phyloP scores from a whole-genome alignment of 106 monocot species.

The Dendrobium officinale region DNA sequence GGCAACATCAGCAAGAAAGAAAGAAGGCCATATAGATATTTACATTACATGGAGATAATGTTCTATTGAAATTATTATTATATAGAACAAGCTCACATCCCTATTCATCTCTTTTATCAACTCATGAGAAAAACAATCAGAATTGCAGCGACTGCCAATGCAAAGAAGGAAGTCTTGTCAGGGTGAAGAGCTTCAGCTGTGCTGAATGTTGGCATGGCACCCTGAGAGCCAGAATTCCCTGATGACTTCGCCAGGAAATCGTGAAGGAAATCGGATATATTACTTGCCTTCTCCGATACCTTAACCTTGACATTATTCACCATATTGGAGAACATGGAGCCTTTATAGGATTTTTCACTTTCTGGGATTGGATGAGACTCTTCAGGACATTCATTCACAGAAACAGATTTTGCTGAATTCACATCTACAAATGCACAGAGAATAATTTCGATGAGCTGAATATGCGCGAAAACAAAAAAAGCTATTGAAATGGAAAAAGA shows the following conservation, averaged over 20 bases:
- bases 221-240: background rate
- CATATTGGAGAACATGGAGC: constrained; percentile 12
- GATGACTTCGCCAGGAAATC: constrained; percentile 20
- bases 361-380: background rate
- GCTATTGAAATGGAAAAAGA: no score
- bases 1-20: no score
- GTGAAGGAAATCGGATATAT: constrained; percentile 35
- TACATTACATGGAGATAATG: no score
- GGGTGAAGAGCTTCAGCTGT: background rate
- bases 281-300: constrained; percentile 26
- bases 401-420: background rate
- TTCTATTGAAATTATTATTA: no score
- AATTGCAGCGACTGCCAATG: constrained; percentile 48
- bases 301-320: constrained; percentile 26
- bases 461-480: background rate
- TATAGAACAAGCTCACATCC: no score
- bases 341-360: background rate
- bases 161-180: constrained; percentile 21
- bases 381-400: constrained; percentile 6
- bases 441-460: background rate
- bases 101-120: constrained; percentile 12
- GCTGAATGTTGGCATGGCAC: background rate
- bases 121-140: constrained; percentile 61
- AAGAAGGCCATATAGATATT: no score
- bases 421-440: background rate